These are phyloP conservation scores for Ophiosphaerella korrae DNA, from an alignment of 2,329 filamentous ascomycete species.

Conservation along the genomic window DNA sequence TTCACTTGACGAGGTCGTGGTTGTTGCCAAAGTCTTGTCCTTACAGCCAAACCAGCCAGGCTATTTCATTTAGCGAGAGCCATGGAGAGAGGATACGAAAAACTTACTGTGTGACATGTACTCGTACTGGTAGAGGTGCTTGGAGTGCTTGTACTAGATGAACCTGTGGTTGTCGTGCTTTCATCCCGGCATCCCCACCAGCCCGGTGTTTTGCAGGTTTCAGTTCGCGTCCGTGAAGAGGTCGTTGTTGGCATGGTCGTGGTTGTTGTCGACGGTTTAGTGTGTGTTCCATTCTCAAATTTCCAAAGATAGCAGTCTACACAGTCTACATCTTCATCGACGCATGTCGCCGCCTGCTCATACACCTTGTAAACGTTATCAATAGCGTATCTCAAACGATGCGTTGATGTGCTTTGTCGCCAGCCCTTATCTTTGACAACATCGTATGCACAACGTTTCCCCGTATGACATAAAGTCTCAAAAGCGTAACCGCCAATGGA, in stretches of 20 bases:
- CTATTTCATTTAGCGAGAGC: too few species aligned
- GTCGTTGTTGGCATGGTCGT: slow-evolving; percentile 30
- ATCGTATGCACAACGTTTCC: slow-evolving; percentile 43
- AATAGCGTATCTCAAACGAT: slow-evolving; percentile 41
- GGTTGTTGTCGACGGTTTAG: slow-evolving; percentile 28
- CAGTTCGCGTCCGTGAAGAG: slow-evolving; percentile 36
- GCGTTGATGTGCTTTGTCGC: slow-evolving; percentile 40
- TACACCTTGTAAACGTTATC: slow-evolving; percentile 44
- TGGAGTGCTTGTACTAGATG: slow-evolving; percentile 23
- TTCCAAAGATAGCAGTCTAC: slow-evolving; percentile 46
- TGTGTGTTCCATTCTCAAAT: slow-evolving; percentile 42
- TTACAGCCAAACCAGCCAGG: slow-evolving; percentile 47
- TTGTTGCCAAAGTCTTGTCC: slow-evolving; percentile 34
- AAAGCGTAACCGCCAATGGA: slow-evolving; percentile 45
- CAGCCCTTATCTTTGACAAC: slow-evolving; percentile 46
- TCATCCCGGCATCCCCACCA: slow-evolving; percentile 46
- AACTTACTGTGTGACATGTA: slow-evolving; percentile 29
- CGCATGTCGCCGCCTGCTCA: slow-evolving; percentile 39
- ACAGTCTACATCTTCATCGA: slow-evolving; percentile 41
- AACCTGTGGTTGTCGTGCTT: slow-evolving; percentile 31
- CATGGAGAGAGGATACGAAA: too few species aligned
- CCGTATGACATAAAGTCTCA: slow-evolving; percentile 44
- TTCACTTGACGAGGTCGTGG: slow-evolving; percentile 21
- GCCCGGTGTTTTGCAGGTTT: slow-evolving; percentile 45
- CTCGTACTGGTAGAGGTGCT: slow-evolving; percentile 30